A percentile compares a stretch with the other conserved stretches of the same genome.
phyloP scores from a whole-genome alignment of 257 asterid species.

The Solanum peruvianum region DNA sequence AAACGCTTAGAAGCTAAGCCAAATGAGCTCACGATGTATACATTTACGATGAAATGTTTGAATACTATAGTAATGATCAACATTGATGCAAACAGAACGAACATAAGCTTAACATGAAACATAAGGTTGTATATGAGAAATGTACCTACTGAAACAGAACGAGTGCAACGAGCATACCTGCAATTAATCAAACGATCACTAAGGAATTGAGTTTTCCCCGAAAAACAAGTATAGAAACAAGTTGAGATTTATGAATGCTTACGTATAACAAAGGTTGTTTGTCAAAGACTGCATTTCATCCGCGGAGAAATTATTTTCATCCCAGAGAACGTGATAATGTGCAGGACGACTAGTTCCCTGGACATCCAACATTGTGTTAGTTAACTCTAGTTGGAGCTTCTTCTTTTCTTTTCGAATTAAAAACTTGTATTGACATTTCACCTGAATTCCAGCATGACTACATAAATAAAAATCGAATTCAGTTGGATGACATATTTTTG shows the following conservation, averaged over 20 bases:
- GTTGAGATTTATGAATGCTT: background rate
- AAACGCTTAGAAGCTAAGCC: background rate
- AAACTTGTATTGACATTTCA: background rate
- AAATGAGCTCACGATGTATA: background rate
- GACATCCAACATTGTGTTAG: background rate
- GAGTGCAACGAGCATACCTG: constrained; percentile 83
- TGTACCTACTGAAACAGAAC: constrained; percentile 95
- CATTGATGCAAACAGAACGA: background rate
- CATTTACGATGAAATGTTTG: background rate
- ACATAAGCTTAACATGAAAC: background rate
- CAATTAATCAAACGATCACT: background rate
- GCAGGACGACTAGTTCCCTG: constrained; percentile 99
- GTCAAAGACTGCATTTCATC: constrained; percentile 93
- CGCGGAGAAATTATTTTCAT: constrained; percentile 88
- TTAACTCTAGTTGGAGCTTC: background rate
- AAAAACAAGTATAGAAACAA: background rate
- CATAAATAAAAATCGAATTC: constrained; percentile 93
- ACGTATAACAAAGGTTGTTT: constrained; percentile 85
- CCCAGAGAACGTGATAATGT: constrained; percentile 96
- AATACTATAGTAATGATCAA: background rate
- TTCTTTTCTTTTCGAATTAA: background rate
- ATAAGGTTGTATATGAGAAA: background rate
- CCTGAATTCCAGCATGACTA: constrained; percentile 99
- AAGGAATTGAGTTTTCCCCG: background rate
- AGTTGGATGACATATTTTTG: constrained; percentile 95